Percentiles rank a stretch among this genome's conserved stretches.
These are phyloP conservation scores for Colletotrichum gloeosporioides DNA, from an alignment of 2,329 filamentous ascomycete species.

Conservation along the genomic window DNA sequence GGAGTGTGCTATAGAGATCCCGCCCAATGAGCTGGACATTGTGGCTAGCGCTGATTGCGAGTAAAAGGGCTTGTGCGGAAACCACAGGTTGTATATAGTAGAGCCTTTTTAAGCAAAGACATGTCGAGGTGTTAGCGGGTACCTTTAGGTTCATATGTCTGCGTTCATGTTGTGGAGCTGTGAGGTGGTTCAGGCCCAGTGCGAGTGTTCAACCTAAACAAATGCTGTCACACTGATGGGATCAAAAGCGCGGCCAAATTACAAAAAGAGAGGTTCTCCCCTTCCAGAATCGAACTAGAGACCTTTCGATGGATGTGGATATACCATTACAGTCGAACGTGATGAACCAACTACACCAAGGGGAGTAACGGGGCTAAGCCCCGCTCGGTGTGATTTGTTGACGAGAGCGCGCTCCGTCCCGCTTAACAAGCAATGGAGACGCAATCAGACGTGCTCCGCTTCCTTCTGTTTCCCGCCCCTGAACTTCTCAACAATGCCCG, in stretches of 20 bases:
- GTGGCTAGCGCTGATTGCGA: background rate
- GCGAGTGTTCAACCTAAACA: background rate
- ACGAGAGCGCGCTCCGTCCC: accelerated
- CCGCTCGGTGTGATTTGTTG: background rate
- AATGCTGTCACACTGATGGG: background rate
- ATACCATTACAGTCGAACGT: conserved; percentile 8
- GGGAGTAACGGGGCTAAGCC: background rate
- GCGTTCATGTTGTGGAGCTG: too few relatives aligned
- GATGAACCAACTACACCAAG: conserved; percentile 12
- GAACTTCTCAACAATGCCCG: background rate
- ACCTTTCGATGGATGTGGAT: conserved; percentile 1
- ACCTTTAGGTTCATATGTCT: background rate
- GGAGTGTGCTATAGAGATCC: background rate
- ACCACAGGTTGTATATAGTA: background rate
- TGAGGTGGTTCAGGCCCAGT: background rate
- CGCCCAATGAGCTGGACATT: background rate
- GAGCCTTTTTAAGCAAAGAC: too few relatives aligned
- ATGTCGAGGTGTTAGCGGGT: background rate
- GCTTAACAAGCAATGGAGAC: background rate
- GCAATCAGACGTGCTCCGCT: background rate
- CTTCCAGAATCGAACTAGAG: conserved; percentile 10
- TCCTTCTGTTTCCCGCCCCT: background rate
- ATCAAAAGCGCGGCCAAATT: background rate
- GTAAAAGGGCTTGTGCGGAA: background rate
- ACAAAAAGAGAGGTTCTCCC: background rate